phyloP scores from a whole-genome alignment of 2,329 filamentous ascomycete species.

The Helminthosporium solani region DNA sequence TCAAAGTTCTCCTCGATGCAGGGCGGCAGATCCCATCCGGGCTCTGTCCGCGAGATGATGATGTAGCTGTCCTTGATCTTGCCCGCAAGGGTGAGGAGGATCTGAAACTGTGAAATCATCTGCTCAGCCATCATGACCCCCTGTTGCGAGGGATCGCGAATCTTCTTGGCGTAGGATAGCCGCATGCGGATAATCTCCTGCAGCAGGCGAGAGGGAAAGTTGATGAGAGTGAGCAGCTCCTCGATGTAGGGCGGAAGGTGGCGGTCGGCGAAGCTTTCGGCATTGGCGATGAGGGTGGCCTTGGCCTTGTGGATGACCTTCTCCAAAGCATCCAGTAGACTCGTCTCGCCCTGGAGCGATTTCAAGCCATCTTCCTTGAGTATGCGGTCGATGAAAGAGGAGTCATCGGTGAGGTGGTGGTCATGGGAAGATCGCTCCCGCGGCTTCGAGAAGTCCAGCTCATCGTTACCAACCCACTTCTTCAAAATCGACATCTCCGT shows the following conservation, averaged over 20 bases:
- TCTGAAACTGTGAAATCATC: slow-evolving; percentile 96
- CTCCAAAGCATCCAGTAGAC: slow-evolving; percentile 81
- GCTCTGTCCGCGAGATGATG: slow-evolving; percentile 78
- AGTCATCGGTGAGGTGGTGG: slow-evolving; percentile 80
- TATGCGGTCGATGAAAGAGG: slow-evolving; percentile 89
- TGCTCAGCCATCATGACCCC: slow-evolving; percentile 94
- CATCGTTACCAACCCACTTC: slow-evolving; percentile 95
- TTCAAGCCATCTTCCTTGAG: slow-evolving; percentile 95
- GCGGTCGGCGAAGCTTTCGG: slow-evolving; percentile 78
- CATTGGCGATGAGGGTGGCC: slow-evolving; percentile 82
- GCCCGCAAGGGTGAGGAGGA: slow-evolving; percentile 86
- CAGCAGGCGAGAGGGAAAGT: slow-evolving; percentile 92
- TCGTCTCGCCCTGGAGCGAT: slow-evolving; percentile 80
- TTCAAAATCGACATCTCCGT: slow-evolving; percentile 88
- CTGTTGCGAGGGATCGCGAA: slow-evolving; percentile 91
- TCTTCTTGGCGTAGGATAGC: slow-evolving; percentile 86
- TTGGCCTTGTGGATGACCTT: slow-evolving; percentile 93
- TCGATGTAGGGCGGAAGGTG: slow-evolving; percentile 96
- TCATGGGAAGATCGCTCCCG: slow-evolving; percentile 67
- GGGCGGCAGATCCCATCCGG: slow-evolving; percentile 91
- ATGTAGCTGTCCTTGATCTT: slow-evolving; percentile 89
- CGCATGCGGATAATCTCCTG: slow-evolving; percentile 95
- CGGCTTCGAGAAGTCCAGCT: slow-evolving; percentile 83
- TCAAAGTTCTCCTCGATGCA: slow-evolving; percentile 98
- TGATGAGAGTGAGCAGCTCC: slow-evolving; percentile 91